Base-by-base conservation (phyloP, 1,284 basidiomycete genomes). In the Irpex lacteus region DNA sequence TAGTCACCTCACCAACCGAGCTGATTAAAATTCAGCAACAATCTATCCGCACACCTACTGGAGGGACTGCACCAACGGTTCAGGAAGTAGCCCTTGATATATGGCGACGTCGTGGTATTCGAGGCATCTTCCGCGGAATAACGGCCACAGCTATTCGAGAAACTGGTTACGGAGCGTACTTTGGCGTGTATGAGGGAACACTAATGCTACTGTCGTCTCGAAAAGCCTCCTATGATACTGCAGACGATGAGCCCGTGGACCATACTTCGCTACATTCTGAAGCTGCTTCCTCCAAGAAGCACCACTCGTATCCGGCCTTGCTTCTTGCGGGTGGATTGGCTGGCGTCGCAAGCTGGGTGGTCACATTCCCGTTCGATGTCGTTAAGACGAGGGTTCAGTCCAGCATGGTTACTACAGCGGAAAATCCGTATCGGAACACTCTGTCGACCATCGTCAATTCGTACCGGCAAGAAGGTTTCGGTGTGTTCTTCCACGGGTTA, bases 11-110 rank as follows among this genome's bases (percentile, higher is more conserved):
- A 2, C 94, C 94, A 0, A 91, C 88, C 11, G 94, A 96, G 70
- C 81, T 95, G 0, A 82, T 96, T 77, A 96, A 96, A 81, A 93
- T 95, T 70, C 86, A 90, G 9, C 93, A 96, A 68, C 90, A 92
- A 60, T 69, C 68, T 21, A 63, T 70, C 57, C 63, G 68, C 55
- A 68, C 60, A 26, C 62, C 64, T 11, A 11, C 63, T 2, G 50
- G 59, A 47, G 52, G 32, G 8, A 26, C 34, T 9, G 59, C 65
- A 32, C 61, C 65, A 9, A 78, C 85, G 65, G 77, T 85, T 0
- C 73, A 80, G 26, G 75, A 79, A 40, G 82, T 94, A 36, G 81
- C 85, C 2, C 71, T 76, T 50, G 75, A 81, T 60, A 85, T 95
- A 47, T 74, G 88, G 60, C 78, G 77, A 32, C 75, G 79, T 32